Evolutionary conservation across 352 stramenopile genomes (phyloP).

Genomic region (Phytophthora agathidicida): DNA sequence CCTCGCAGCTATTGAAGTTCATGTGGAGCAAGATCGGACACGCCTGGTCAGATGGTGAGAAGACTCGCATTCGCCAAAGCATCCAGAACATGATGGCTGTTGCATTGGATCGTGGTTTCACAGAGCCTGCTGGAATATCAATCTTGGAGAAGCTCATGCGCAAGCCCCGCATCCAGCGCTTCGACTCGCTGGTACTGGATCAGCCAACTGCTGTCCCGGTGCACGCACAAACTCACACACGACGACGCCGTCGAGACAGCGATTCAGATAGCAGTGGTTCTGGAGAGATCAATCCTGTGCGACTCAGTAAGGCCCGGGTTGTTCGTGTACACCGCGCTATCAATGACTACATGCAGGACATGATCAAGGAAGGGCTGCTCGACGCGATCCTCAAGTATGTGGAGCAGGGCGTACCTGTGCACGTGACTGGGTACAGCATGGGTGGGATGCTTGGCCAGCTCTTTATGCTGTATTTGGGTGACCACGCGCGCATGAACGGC

Average conservation of each 20-base stretch:
- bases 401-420: slow-evolving; percentile 67
- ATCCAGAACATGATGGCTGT: slow-evolving; percentile 89
- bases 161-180: slow-evolving; percentile 60
- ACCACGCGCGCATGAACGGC: slow-evolving; percentile 76
- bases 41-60: slow-evolving; percentile 84
- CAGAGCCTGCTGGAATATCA: slow-evolving; percentile 63
- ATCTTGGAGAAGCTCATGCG: slow-evolving; percentile 81
- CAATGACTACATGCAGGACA: slow-evolving; percentile 86
- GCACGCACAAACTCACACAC: slow-evolving; percentile 60
- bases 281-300: slow-evolving; percentile 58
- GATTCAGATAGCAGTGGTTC: slow-evolving; percentile 54
- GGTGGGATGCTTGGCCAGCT: slow-evolving; percentile 82
- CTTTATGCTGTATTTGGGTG: slow-evolving; percentile 80
- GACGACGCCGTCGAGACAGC: slow-evolving; percentile 49
- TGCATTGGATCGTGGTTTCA: slow-evolving; percentile 76
- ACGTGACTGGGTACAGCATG: slow-evolving; percentile 89
- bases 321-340: slow-evolving; percentile 84
- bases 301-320: slow-evolving; percentile 55
- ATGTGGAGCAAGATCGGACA: slow-evolving; percentile 86
- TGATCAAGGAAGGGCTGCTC: slow-evolving; percentile 79
- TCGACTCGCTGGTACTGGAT: slow-evolving; percentile 75
- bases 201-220: slow-evolving; percentile 55
- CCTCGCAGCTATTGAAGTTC: slow-evolving; percentile 74
- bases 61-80: slow-evolving; percentile 84
- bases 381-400: slow-evolving; percentile 82